Conservation (phyloP, 805 yeast species). For the Nakazawaea pomicola region DNA sequence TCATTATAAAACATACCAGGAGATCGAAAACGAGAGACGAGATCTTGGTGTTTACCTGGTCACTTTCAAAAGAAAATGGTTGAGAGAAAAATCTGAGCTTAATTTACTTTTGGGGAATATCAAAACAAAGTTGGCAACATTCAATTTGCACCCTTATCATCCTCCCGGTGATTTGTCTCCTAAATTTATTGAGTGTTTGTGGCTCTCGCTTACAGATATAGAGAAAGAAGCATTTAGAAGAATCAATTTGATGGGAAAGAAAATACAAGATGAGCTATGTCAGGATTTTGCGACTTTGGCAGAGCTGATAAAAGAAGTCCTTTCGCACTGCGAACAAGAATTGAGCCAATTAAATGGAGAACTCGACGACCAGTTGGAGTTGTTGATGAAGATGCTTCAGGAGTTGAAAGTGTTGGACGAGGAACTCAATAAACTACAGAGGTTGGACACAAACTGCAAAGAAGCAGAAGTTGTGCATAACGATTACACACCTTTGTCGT, state of each 20-base stretch:
- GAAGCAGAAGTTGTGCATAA: conserved; percentile 27
- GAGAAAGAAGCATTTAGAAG: conserved; percentile 26
- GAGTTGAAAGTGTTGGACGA: conserved; percentile 29
- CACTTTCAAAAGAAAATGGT: conserved; percentile 30
- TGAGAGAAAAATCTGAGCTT: conserved; percentile 29
- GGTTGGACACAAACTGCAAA: conserved; percentile 20
- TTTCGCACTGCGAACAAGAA: conserved; percentile 21
- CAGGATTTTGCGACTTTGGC: conserved; percentile 28
- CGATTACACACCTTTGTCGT: conserved; percentile 20
- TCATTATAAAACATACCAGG: conserved; percentile 21
- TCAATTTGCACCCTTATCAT: conserved; percentile 26
- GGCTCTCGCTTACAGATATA: conserved; percentile 25
- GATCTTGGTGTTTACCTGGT: conserved; percentile 23
- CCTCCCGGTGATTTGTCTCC: conserved; percentile 27
- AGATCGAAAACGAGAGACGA: conserved; percentile 21
- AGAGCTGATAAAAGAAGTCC: conserved; percentile 21
- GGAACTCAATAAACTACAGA: conserved; percentile 22
- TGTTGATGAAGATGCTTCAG: conserved; percentile 28
- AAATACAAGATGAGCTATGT: conserved; percentile 27
- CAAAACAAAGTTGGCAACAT: conserved; percentile 30
- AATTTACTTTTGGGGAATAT: conserved; percentile 29
- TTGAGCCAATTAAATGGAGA: conserved; percentile 27
- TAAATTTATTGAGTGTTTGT: conserved; percentile 23
- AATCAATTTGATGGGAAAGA: conserved; percentile 26
- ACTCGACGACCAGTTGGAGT: conserved; percentile 31